phyloP scores from a whole-genome alignment of 257 asterid species.

The Lantana camara region DNA sequence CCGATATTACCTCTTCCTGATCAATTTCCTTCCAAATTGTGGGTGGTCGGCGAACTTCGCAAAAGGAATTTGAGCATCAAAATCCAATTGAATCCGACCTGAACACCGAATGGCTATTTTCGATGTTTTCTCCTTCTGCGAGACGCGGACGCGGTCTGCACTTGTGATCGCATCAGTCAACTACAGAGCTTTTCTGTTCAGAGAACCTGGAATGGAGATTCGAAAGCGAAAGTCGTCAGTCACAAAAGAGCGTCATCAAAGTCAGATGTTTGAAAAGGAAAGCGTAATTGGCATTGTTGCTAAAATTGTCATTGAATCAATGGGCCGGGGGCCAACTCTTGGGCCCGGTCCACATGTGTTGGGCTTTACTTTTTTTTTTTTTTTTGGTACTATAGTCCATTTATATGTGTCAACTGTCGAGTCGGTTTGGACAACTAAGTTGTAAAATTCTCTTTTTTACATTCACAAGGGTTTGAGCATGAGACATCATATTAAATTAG shows the following conservation, averaged over 20 bases:
- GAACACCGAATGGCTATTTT: not conserved
- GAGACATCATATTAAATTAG: too few relatives aligned
- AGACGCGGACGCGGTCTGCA: conserved; percentile 23
- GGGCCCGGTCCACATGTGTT: too few relatives aligned
- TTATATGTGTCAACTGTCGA: too few relatives aligned
- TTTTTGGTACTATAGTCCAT: not conserved
- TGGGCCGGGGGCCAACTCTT: too few relatives aligned
- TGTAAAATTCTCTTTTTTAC: too few relatives aligned
- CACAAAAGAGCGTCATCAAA: too few relatives aligned
- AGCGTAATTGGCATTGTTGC: too few relatives aligned
- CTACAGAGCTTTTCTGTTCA: not conserved
- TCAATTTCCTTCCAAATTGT: not conserved
- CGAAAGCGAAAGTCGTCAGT: not conserved
- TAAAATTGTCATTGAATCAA: too few relatives aligned
- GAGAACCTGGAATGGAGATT: too few relatives aligned
- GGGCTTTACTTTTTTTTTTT: not conserved
- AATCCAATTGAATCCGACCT: conserved; percentile 17
- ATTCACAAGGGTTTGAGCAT: too few relatives aligned
- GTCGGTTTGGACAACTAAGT: too few relatives aligned
- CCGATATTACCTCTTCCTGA: conserved; percentile 18
- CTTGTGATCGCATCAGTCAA: conserved; percentile 32
- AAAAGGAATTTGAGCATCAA: not conserved
- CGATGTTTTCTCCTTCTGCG: conserved; percentile 2
- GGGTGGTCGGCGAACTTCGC: not conserved
- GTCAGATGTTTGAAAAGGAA: too few relatives aligned